phyloP scores from a whole-genome alignment of 2,329 filamentous ascomycete species.

The Talaromyces sp. region DNA sequence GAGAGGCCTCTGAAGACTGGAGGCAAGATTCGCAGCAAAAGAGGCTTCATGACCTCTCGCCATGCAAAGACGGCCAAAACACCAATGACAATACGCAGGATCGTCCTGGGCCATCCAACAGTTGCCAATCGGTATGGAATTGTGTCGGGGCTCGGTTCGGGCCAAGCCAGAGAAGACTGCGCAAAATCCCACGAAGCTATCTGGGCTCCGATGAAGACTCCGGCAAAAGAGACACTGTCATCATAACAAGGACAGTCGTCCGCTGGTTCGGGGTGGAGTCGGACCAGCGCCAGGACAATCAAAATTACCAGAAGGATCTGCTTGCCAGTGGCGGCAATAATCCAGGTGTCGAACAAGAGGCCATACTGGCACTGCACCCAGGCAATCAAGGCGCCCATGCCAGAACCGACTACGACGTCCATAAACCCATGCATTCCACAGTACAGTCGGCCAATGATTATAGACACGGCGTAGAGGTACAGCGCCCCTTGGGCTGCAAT shows the following conservation, averaged over 20 bases:
- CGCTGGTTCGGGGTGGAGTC: constrained; percentile 90
- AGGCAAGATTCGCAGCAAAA: constrained; percentile 70
- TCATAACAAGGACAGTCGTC: constrained; percentile 98
- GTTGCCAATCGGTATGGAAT: constrained; percentile 62
- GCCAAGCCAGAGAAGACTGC: constrained; percentile 51
- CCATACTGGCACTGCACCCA: constrained; percentile 53
- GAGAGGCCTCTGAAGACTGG: constrained; percentile 85
- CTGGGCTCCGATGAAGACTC: constrained; percentile 80
- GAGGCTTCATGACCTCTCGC: constrained; percentile 84
- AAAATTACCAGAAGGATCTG: constrained; percentile 62
- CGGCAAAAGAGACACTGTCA: constrained; percentile 89
- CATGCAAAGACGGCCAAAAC: constrained; percentile 82
- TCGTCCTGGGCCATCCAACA: constrained; percentile 61
- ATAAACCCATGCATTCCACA: constrained; percentile 98
- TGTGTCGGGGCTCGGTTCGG: constrained; percentile 53
- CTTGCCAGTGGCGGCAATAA: constrained; percentile 61
- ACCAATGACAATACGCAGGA: constrained; percentile 69
- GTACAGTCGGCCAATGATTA: constrained; percentile 86
- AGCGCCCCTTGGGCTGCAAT: constrained; percentile 62
- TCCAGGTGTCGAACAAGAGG: constrained; percentile 62
- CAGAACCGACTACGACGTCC: constrained; percentile 77
- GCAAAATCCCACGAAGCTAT: constrained; percentile 79
- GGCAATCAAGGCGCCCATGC: constrained; percentile 65
- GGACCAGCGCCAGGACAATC: constrained; percentile 69
- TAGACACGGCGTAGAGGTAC: constrained; percentile 84